phyloP scores from a whole-genome alignment of 1,139 yeast species.

The Candida buenavistaensis region DNA sequence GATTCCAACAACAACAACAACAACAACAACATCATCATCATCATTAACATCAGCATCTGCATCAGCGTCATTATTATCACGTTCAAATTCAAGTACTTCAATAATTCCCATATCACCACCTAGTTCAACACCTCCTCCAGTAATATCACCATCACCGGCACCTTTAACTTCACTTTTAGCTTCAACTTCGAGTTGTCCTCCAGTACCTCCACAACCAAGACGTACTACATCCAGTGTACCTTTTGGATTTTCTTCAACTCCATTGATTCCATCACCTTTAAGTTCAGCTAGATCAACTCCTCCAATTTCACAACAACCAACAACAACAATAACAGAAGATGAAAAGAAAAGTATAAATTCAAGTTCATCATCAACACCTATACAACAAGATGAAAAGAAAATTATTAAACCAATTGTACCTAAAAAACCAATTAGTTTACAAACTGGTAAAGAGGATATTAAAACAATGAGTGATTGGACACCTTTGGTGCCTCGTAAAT shows the following conservation, averaged over 20 bases:
- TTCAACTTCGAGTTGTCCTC: no score
- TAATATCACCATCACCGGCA: conserved; percentile 1
- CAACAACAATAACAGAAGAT: conserved; percentile 10
- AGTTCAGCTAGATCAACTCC: conserved; percentile 27
- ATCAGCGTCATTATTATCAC: background rate
- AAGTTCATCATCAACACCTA: conserved; percentile 2
- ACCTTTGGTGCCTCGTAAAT: conserved; percentile 45
- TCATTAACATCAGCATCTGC: conserved; percentile 21
- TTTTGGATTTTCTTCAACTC: conserved; percentile 42
- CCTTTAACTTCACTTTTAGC: no score
- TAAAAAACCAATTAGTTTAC: conserved; percentile 30
- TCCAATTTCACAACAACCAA: conserved; percentile 10
- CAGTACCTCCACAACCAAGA: background rate
- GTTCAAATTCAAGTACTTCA: background rate
- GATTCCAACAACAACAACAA: conserved; percentile 16
- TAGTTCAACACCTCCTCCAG: conserved; percentile 1
- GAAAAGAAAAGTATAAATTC: background rate
- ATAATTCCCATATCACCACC: background rate
- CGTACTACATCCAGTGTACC: background rate
- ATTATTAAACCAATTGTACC: conserved; percentile 40
- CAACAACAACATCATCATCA: conserved; percentile 16
- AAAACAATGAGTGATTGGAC: conserved; percentile 53
- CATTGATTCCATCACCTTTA: conserved; percentile 40
- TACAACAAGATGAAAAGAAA: no score
- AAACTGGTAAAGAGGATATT: conserved; percentile 19